Evolutionary conservation across 495 filamentous ascomycete species (phyloP), one percentile per base, ranked within the genome.

Genomic region (Collariella sp.): DNA sequence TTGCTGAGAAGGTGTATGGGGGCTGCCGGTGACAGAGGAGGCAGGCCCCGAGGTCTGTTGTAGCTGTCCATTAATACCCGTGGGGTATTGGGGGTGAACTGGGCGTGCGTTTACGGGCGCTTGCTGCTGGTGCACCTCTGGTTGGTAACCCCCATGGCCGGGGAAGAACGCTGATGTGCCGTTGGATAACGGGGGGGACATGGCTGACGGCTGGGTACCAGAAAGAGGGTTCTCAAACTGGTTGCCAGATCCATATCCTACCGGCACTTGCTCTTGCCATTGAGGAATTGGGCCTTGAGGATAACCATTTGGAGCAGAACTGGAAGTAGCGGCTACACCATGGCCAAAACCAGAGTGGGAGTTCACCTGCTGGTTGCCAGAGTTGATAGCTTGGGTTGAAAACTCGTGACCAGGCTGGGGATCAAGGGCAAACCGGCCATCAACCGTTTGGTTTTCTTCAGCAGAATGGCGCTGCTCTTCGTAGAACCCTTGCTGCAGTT

Each of bases 161-260:
- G 54, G 11, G n/a, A 58, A 43, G 29, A 58, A 62, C 0, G 45
- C 20, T 9, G 52, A 29, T 10, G 64, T 60, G 23, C 31, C 59
- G 24, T 45, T 52, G 29, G 56, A 26, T 15, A 29, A 47, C 7
- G 52, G 50, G 10, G 50, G 34, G 18, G 63, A 57, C 7, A 61
- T 39, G 19, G 44, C 38, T 49, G 50, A 23, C 22, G 52, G 12
- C 36, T 62, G 62, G n/a, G 56, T 29, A 15, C 42, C 19, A 13
- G 60, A 52, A 22, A 62, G 58, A 18, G 64, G 62, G 33, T 63
- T 67, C 9, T 63, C 52, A n/a, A 52, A 67, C 38, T 66, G 60
- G 19, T 35, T 34, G 20, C 36, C 39, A 15, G 56, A 16, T 11
- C 46, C 48, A 52, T 65, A 67, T 5, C 39, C 60, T 7, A 48